Conservation (phyloP, 208 protist genomes). For the Histomonas meleagridis region DNA sequence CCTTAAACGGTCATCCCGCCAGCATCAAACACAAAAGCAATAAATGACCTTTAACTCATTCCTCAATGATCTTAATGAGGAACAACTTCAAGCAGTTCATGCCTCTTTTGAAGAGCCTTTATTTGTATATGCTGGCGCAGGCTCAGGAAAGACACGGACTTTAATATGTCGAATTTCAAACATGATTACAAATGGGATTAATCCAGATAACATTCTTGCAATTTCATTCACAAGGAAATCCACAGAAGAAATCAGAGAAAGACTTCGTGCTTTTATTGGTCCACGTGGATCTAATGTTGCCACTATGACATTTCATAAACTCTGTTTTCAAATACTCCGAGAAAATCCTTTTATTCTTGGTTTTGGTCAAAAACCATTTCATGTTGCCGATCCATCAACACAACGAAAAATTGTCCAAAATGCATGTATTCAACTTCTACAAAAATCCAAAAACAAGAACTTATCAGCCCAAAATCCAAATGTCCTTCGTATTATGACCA, state of each 20-base stretch:
- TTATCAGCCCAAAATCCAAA: neutral
- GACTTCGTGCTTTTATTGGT: slow-evolving; percentile 37
- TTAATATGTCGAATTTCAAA: slow-evolving; percentile 42
- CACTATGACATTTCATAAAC: slow-evolving; percentile 40
- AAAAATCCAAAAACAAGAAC: neutral
- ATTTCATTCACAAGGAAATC: slow-evolving; percentile 49
- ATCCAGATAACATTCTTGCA: slow-evolving; percentile 41
- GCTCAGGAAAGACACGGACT: slow-evolving; percentile 45
- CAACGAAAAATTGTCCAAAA: slow-evolving; percentile 37
- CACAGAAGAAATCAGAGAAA: slow-evolving; percentile 44
- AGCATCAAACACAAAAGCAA: too few species aligned
- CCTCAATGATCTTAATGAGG: neutral
- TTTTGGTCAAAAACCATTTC: slow-evolving; percentile 28
- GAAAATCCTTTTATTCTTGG: slow-evolving; percentile 23
- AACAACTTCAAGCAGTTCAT: neutral
- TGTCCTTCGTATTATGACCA: neutral
- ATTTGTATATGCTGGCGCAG: slow-evolving; percentile 39
- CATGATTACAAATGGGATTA: slow-evolving; percentile 36
- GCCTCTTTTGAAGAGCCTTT: slow-evolving; percentile 31
- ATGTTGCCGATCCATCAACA: neutral
- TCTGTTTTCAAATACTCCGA: slow-evolving; percentile 39
- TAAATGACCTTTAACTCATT: too few species aligned
- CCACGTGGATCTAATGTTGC: neutral
- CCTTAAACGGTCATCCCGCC: too few species aligned
- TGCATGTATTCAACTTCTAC: neutral